Percentiles rank a stretch among this genome's conserved stretches.
phyloP scores from a whole-genome alignment of 1,139 yeast species.

The Hyphopichia khmerensis region DNA sequence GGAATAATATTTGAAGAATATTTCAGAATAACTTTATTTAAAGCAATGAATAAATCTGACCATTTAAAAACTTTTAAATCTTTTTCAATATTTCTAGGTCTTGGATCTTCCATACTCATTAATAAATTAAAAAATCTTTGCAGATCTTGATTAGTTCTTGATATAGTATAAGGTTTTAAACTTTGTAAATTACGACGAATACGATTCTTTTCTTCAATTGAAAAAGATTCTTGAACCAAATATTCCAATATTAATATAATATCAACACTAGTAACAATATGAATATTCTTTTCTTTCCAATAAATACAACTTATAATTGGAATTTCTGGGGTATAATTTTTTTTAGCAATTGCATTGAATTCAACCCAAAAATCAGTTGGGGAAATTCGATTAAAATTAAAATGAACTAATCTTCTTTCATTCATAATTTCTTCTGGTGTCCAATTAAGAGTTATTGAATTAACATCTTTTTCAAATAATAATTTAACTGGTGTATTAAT shows the following conservation, averaged over 20 bases:
- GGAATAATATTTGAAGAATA: conserved; percentile 30
- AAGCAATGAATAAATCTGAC: conserved; percentile 53
- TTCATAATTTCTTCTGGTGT: conserved; percentile 23
- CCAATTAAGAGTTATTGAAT: conserved; percentile 35
- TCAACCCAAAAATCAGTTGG: conserved; percentile 23
- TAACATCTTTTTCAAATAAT: conserved; percentile 14
- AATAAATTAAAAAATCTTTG: conserved; percentile 54
- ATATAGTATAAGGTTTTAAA: conserved; percentile 60
- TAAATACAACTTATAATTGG: conserved; percentile 58
- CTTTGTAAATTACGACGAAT: conserved; percentile 68
- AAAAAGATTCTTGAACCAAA: conserved; percentile 55
- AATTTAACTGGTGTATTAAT: conserved; percentile 20
- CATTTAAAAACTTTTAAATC: conserved; percentile 70
- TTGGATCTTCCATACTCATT: conserved; percentile 65
- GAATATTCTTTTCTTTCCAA: conserved; percentile 53
- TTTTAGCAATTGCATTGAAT: conserved; percentile 22
- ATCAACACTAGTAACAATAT: conserved; percentile 67
- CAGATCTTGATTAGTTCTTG: conserved; percentile 46
- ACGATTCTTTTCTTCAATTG: conserved; percentile 69
- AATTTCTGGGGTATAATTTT: conserved; percentile 20
- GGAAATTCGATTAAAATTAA: conserved; percentile 24
- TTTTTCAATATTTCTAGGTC: conserved; percentile 72
- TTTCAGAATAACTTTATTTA: conserved; percentile 61
- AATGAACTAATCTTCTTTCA: conserved; percentile 37
- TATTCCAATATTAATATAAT: conserved; percentile 58